These are phyloP conservation scores for Populus nigra DNA, from an alignment of 345 rosid species.

Conservation along the genomic window DNA sequence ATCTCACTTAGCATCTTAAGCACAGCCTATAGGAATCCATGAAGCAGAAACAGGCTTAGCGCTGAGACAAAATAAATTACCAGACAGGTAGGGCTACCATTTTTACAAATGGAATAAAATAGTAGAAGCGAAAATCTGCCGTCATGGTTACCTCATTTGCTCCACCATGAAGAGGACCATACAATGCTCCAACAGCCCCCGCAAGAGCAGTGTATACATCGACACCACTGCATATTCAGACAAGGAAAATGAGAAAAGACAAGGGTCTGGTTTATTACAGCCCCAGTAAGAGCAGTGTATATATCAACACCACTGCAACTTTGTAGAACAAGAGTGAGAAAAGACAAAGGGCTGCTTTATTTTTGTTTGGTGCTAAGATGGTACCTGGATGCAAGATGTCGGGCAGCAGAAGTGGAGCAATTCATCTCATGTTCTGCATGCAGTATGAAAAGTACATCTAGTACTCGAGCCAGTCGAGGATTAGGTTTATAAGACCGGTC, in stretches of 20 bases:
- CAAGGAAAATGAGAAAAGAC: background rate
- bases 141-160: constrained; percentile 75
- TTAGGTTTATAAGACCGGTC: constrained; percentile 81
- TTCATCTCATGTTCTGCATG: constrained; percentile 99
- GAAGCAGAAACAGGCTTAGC: background rate
- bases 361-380: constrained; percentile 12
- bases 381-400: constrained; percentile 96
- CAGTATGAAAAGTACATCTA: constrained; percentile 84
- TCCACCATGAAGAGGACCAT: constrained; percentile 99
- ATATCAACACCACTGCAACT: constrained; percentile 86
- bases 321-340: background rate
- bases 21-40: constrained; percentile 67
- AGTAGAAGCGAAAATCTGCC: background rate
- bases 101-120: background rate
- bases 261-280: background rate
- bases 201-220: constrained; percentile 92
- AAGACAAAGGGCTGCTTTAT: background rate
- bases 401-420: constrained; percentile 92
- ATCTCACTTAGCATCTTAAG: constrained; percentile 95
- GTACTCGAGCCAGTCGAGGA: constrained; percentile 83
- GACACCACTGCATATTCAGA: constrained; percentile 66
- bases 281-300: constrained; percentile 73
- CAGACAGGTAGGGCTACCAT: background rate
- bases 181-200: constrained; percentile 95
- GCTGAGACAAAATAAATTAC: background rate